phyloP scores from a whole-genome alignment of 176 grass and related monocot genomes.

The Pharus latifolius region DNA sequence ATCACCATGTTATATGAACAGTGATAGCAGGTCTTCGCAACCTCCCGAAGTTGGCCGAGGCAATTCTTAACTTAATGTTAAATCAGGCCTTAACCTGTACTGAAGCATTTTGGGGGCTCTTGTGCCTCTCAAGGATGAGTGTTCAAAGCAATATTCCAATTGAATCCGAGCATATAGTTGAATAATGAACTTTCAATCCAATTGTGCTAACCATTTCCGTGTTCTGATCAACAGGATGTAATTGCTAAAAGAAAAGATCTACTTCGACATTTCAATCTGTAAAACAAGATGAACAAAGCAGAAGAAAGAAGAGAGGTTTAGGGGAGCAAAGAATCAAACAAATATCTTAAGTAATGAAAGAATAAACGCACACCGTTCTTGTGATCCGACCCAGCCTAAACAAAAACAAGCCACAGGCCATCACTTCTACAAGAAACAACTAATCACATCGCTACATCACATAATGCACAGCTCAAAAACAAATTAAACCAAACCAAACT shows the following conservation, averaged over 20 bases:
- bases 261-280: neutral
- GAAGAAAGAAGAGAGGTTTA: neutral
- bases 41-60: too few species aligned
- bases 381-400: slow-evolving; percentile 48
- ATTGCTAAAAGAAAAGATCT: neutral
- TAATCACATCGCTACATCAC: neutral
- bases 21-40: too few species aligned
- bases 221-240: neutral
- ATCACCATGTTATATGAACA: too few species aligned
- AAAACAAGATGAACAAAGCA: neutral
- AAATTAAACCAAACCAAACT: neutral
- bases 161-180: too few species aligned
- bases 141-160: too few species aligned
- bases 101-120: too few species aligned
- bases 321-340: slow-evolving; percentile 17
- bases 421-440: slow-evolving; percentile 27
- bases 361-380: slow-evolving; percentile 10
- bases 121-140: too few species aligned
- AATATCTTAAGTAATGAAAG: slow-evolving; percentile 2
- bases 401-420: slow-evolving; percentile 35
- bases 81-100: too few species aligned
- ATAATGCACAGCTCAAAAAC: slow-evolving; percentile 5
- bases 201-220: neutral
- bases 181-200: too few species aligned
- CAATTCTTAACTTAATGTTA: too few species aligned